These are phyloP conservation scores for Rhodocollybia butyracea DNA, from an alignment of 768 basidiomycete genomes.

Conservation along the genomic window DNA sequence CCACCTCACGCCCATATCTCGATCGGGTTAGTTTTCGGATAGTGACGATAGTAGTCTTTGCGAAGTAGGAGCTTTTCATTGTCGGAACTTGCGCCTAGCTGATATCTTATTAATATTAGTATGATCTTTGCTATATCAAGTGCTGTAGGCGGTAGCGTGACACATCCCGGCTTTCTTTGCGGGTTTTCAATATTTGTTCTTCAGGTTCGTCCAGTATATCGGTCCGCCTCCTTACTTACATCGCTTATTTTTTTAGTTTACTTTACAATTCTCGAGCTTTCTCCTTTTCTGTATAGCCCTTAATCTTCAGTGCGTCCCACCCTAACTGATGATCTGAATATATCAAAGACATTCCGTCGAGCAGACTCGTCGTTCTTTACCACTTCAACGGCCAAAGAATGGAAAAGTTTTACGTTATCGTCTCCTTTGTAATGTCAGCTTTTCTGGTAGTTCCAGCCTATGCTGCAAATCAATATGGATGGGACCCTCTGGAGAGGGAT, in stretches of 20 bases:
- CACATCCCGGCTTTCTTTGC: conserved; percentile 12
- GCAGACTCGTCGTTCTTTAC: conserved; percentile 18
- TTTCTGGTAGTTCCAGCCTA: conserved; percentile 17
- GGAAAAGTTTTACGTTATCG: conserved; percentile 18
- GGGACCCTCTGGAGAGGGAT: conserved; percentile 18
- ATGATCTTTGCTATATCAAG: conserved; percentile 18
- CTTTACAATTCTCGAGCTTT: conserved; percentile 19
- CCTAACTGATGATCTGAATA: not conserved
- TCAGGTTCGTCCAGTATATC: conserved; percentile 10
- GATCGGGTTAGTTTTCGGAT: conserved; percentile 21
- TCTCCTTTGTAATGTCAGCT: conserved; percentile 11
- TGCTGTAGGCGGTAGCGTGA: conserved; percentile 16
- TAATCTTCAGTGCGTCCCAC: conserved; percentile 18
- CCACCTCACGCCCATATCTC: conserved; percentile 10
- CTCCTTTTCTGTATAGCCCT: conserved; percentile 19
- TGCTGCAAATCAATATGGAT: conserved; percentile 19
- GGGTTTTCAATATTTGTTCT: conserved; percentile 19
- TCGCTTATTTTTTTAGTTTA: conserved; percentile 8
- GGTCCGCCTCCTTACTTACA: not conserved
- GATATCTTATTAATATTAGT: conserved; percentile 1
- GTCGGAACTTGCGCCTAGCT: not conserved
- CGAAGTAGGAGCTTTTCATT: conserved; percentile 14
- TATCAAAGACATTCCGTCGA: not conserved
- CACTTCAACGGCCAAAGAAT: conserved; percentile 14
- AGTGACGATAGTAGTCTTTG: conserved; percentile 15